Conservation (phyloP, 192 early-diverging fungal species). For the Backusella tarrabulga region DNA sequence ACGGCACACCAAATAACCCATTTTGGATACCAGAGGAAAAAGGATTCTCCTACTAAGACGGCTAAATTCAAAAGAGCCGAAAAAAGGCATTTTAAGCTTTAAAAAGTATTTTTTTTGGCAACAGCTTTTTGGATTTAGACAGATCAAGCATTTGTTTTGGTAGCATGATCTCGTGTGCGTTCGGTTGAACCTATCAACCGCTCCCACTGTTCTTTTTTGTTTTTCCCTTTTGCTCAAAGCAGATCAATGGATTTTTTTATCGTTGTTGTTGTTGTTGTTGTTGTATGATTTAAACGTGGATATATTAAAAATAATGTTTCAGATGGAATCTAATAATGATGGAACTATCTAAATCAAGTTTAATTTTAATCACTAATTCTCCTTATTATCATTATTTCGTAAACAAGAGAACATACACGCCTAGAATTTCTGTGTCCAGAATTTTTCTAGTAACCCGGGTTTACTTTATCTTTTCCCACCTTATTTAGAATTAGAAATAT, state of each 20-base stretch:
- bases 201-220: background rate
- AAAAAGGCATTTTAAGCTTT: background rate
- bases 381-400: background rate
- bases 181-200: background rate
- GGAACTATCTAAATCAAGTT: background rate
- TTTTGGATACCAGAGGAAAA: conserved; percentile 3
- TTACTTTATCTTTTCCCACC: background rate
- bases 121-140: background rate
- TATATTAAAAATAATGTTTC: background rate
- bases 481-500: background rate
- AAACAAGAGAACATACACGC: background rate
- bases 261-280: background rate
- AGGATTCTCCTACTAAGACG: background rate
- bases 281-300: background rate
- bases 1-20: background rate
- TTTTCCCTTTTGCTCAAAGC: background rate
- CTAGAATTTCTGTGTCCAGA: background rate
- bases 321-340: background rate
- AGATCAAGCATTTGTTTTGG: background rate
- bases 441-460: background rate
- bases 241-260: background rate
- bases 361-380: background rate
- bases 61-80: background rate
- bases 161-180: background rate
- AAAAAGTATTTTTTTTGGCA: background rate